phyloP scores from a whole-genome alignment of 805 yeast species.

The Saturnispora dispora region DNA sequence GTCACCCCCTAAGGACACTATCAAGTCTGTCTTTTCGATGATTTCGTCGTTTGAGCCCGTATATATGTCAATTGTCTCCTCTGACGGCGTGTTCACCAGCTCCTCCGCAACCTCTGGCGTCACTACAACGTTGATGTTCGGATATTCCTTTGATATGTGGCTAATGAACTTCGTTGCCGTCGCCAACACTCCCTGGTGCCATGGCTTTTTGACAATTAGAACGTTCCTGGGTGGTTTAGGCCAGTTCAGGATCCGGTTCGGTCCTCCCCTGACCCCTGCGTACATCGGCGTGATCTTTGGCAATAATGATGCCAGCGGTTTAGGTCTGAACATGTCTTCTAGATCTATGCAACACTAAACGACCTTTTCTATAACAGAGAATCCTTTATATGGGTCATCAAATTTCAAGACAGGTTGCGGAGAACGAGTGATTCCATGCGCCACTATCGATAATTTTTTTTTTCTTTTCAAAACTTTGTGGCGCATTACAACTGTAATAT shows the following conservation, averaged over 20 bases:
- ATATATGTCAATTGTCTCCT: conserved; percentile 28
- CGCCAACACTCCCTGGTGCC: conserved; percentile 52
- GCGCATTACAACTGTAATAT: too few species aligned
- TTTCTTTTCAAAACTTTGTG: background rate
- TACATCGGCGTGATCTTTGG: conserved; percentile 39
- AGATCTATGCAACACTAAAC: background rate
- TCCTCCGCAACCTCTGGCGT: conserved; percentile 70
- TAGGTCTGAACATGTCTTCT: conserved; percentile 5
- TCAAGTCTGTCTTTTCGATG: conserved; percentile 58
- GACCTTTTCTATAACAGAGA: background rate
- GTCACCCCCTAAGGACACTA: conserved; percentile 92
- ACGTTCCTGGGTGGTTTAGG: conserved; percentile 63
- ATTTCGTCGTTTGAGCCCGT: conserved; percentile 55
- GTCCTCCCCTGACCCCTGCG: conserved; percentile 46
- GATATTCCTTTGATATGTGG: conserved; percentile 53
- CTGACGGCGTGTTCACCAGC: conserved; percentile 23
- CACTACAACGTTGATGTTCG: conserved; percentile 68
- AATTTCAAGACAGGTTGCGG: background rate
- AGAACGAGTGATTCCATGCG: background rate
- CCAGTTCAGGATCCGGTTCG: conserved; percentile 62
- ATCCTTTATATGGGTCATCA: background rate
- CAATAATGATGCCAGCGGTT: conserved; percentile 10
- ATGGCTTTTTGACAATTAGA: conserved; percentile 76
- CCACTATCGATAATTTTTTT: background rate
- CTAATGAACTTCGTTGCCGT: conserved; percentile 61